Evolutionary conservation across 371 early-diverging fungal species (phyloP).

Genomic region (Mortierella sp.): DNA sequence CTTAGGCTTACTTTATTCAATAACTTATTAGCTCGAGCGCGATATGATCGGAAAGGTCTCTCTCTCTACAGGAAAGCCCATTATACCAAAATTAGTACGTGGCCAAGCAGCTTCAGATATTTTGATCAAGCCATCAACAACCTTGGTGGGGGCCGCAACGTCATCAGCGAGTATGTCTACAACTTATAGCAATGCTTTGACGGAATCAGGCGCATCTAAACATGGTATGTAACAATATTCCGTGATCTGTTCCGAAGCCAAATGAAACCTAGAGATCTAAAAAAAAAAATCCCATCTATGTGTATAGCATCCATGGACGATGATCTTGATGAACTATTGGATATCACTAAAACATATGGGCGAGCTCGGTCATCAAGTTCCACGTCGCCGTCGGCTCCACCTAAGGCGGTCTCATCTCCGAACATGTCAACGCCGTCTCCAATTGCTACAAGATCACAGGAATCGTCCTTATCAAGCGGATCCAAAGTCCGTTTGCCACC

Average conservation of each 20-base stretch:
- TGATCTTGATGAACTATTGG: constrained; percentile 49
- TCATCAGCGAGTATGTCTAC: constrained; percentile 2
- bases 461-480: not conserved
- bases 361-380: constrained; percentile 6
- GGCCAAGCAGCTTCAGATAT: constrained; percentile 48
- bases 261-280: not conserved
- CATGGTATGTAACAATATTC: constrained; percentile 21
- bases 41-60: constrained; percentile 51
- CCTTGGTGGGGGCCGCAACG: not conserved
- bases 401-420: not conserved
- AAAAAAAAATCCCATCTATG: not conserved
- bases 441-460: constrained; percentile 1
- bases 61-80: constrained; percentile 44
- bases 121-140: constrained; percentile 32
- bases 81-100: constrained; percentile 49
- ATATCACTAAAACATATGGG: constrained; percentile 42
- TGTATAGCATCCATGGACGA: constrained; percentile 24
- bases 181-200: constrained; percentile 5
- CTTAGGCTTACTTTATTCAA: not conserved
- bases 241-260: not conserved
- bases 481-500: constrained; percentile 28
- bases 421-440: not conserved
- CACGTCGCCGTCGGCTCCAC: constrained; percentile 1
- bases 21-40: constrained; percentile 26
- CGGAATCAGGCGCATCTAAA: constrained; percentile 3